These are phyloP conservation scores for Garcia nutans DNA, from an alignment of 345 rosid species.

Conservation along the genomic window DNA sequence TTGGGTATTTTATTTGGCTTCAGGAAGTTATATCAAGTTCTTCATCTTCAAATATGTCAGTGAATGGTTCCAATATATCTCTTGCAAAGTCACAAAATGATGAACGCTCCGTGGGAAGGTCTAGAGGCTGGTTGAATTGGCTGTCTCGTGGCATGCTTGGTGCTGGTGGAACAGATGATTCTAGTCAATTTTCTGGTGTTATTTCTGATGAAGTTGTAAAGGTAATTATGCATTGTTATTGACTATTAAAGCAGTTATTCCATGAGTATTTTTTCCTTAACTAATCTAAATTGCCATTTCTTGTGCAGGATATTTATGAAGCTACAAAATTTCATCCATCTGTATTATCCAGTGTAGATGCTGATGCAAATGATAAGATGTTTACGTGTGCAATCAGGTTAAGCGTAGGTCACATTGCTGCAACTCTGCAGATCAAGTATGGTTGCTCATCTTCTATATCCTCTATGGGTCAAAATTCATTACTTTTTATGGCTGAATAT, in stretches of 20 bases:
- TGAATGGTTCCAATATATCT: constrained; percentile 26
- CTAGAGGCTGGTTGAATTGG: constrained; percentile 97
- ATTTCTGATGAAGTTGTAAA: constrained; percentile 91
- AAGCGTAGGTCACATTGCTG: constrained; percentile 49
- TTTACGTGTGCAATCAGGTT: constrained; percentile 55
- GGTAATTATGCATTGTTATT: constrained; percentile 41
- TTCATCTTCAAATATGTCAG: constrained; percentile 32
- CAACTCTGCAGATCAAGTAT: constrained; percentile 51
- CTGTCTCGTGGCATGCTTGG: constrained; percentile 98
- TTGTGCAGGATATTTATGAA: constrained; percentile 80
- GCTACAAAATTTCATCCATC: constrained; percentile 76
- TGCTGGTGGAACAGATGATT: constrained; percentile 95
- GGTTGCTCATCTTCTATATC: constrained; percentile 16
- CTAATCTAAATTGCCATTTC: constrained; percentile 7
- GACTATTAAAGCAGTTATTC: constrained; percentile 14
- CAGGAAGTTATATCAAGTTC: constrained; percentile 58
- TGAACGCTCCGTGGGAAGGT: constrained; percentile 49
- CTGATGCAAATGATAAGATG: constrained; percentile 45
- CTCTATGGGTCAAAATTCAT: constrained; percentile 1
- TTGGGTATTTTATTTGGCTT: constrained; percentile 15
- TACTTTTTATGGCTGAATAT: background rate
- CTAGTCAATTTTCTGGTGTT: constrained; percentile 88
- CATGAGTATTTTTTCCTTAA: background rate
- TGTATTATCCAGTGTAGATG: constrained; percentile 37
- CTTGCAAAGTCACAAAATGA: constrained; percentile 58